These are phyloP conservation scores for Bipolaris bicolor DNA, from an alignment of 2,329 filamentous ascomycete species.

Conservation along the genomic window DNA sequence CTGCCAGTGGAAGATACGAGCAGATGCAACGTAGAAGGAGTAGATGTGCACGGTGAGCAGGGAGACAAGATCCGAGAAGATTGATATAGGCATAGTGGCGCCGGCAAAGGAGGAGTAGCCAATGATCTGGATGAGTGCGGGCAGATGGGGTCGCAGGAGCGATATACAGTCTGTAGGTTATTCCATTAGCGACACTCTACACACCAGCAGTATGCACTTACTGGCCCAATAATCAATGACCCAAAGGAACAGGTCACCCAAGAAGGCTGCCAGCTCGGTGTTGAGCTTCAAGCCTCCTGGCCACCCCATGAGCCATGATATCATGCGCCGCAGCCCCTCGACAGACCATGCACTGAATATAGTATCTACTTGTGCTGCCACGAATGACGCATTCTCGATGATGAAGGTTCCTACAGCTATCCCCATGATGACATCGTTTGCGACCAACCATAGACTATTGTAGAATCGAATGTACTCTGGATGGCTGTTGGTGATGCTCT, in stretches of 20 bases:
- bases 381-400: constrained; percentile 88
- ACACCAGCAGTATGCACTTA: constrained; percentile 50
- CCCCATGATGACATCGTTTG: constrained; percentile 98
- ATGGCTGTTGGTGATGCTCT: constrained; percentile 92
- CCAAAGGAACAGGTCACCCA: constrained; percentile 96
- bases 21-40: constrained; percentile 95
- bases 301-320: constrained; percentile 94
- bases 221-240: constrained; percentile 98
- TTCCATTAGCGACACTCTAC: constrained; percentile 8
- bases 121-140: constrained; percentile 86
- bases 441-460: constrained; percentile 97
- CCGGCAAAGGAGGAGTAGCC: constrained; percentile 95
- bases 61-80: constrained; percentile 92
- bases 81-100: constrained; percentile 93
- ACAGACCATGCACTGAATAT: constrained; percentile 84
- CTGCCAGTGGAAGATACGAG: constrained; percentile 98
- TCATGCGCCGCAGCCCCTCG: constrained; percentile 83
- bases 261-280: constrained; percentile 87
- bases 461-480: constrained; percentile 99
- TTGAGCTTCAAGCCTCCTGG: constrained; percentile 89
- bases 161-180: constrained; percentile 70
- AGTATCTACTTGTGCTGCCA: constrained; percentile 77
- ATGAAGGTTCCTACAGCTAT: constrained; percentile 97
- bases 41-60: constrained; percentile 95
- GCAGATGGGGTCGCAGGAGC: constrained; percentile 78